Conservation (phyloP, 768 basidiomycete species). For the Russula compacta region DNA sequence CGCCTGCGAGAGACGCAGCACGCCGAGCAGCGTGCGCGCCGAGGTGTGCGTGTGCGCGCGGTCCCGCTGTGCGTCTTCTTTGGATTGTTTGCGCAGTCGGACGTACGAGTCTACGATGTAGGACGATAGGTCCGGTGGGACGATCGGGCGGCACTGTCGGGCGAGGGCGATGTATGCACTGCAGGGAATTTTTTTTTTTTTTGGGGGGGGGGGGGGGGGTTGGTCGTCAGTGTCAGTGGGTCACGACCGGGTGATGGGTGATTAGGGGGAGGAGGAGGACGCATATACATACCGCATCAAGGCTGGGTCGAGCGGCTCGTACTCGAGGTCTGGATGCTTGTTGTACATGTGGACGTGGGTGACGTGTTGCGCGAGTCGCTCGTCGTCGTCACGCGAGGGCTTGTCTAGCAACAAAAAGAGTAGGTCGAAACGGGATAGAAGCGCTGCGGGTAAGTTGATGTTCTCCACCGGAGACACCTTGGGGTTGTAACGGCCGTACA, state of each 20-base stretch:
- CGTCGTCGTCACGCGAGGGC: conserved; percentile 89
- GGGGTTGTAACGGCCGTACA: conserved; percentile 97
- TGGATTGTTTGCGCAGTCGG: conserved; percentile 84
- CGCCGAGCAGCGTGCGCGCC: conserved; percentile 88
- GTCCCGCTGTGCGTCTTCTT: conserved; percentile 81
- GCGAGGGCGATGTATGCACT: conserved; percentile 95
- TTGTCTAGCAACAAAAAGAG: conserved; percentile 96
- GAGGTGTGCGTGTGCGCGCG: conserved; percentile 93
- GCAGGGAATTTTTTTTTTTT: background rate
- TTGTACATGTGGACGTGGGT: conserved; percentile 98
- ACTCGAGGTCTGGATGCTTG: conserved; percentile 73
- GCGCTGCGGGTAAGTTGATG: conserved; percentile 95
- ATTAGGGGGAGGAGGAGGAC: background rate
- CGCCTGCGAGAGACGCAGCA: conserved; percentile 90
- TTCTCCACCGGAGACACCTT: conserved; percentile 98
- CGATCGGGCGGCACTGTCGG: conserved; percentile 80
- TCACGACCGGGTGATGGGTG: background rate
- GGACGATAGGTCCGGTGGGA: conserved; percentile 78
- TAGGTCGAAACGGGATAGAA: conserved; percentile 93
- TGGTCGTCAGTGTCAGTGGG: conserved; percentile 9
- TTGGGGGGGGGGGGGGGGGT: background rate
- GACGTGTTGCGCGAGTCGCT: conserved; percentile 92
- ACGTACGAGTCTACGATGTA: conserved; percentile 96
- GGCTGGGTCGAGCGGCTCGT: conserved; percentile 76
- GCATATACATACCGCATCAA: conserved; percentile 65